Evolutionary conservation across 257 asterid species (phyloP), one percentile per base, ranked within the genome.

Genomic region (Scutellaria galericulata): DNA sequence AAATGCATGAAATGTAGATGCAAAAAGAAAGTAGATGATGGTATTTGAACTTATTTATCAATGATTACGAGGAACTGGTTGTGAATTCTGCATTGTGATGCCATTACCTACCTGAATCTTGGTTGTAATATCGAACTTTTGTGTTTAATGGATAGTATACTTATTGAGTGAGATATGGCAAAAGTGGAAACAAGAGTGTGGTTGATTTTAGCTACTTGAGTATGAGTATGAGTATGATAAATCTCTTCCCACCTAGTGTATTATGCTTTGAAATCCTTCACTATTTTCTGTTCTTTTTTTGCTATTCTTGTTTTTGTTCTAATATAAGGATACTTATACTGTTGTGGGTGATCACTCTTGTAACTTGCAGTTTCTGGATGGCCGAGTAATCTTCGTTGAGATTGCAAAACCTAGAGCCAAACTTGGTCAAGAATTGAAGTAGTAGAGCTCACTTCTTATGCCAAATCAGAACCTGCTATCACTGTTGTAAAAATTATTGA

Each of bases 301-400:
- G 41, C 20, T 39, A 20, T 9, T 37, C 40, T 24, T 24, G 5
- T 31, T 31, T 31, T 4, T 1, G 37, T 31, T 31, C 5, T 31
- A 4, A 2, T 31, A 1, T 31, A 2, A 47, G 1, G 53, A 12
- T 46, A 8, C 44, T 63, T 68, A 35, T 54, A 22, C 22, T 31
- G 37, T 31, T 31, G 3, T 27, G 35, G 35, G 39, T 24, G 63
- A 58, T 45, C 41, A 46, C 14, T 63, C 61, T 57, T 44, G 7
- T 35, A 12, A 55, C 55, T 14, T 83, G 78, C 83, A 92, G 96
- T 92, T 89, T 78, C 84, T 88, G 72, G 96, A 92, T 81, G 97
- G 97, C 50, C 80, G 97, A 59, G 96, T 92, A 5, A 89, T 89
- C 31, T 91, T 91, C 44, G 97, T 88, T 57, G 96, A 91, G 83